phyloP scores from a whole-genome alignment of 2,329 filamentous ascomycete species.

The Fusarium decemcellulare region DNA sequence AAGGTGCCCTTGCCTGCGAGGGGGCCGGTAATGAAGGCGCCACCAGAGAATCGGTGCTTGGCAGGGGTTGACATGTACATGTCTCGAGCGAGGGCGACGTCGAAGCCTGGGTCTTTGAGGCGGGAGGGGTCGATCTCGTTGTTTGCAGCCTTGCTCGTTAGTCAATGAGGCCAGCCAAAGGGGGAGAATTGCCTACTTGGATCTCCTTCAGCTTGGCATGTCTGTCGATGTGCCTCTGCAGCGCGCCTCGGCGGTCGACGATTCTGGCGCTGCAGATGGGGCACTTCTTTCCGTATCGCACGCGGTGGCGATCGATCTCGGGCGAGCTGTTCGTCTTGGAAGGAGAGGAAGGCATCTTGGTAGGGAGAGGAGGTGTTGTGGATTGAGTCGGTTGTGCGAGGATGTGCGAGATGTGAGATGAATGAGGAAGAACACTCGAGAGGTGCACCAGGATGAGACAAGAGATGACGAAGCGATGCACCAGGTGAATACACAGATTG shows the following conservation, averaged over 20 bases:
- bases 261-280: conserved; percentile 18
- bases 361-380: background rate
- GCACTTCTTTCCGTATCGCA: background rate
- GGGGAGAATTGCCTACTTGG: fast-evolving
- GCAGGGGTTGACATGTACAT: conserved; percentile 29
- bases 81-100: conserved; percentile 14
- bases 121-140: background rate
- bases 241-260: background rate
- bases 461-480: background rate
- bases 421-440: background rate
- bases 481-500: background rate
- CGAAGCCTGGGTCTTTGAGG: background rate
- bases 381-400: background rate
- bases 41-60: conserved; percentile 11
- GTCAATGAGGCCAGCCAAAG: fast-evolving
- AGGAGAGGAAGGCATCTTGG: background rate
- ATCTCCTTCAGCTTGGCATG: conserved; percentile 22
- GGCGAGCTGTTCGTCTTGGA: background rate
- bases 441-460: background rate
- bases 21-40: conserved; percentile 12
- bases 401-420: background rate
- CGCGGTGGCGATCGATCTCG: background rate
- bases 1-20: conserved; percentile 17
- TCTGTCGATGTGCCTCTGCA: conserved; percentile 19
- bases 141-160: conserved; percentile 7